These are phyloP conservation scores for Jimgerdemannia lactiflua DNA, from an alignment of 192 early-diverging fungal genomes.

Conservation along the genomic window DNA sequence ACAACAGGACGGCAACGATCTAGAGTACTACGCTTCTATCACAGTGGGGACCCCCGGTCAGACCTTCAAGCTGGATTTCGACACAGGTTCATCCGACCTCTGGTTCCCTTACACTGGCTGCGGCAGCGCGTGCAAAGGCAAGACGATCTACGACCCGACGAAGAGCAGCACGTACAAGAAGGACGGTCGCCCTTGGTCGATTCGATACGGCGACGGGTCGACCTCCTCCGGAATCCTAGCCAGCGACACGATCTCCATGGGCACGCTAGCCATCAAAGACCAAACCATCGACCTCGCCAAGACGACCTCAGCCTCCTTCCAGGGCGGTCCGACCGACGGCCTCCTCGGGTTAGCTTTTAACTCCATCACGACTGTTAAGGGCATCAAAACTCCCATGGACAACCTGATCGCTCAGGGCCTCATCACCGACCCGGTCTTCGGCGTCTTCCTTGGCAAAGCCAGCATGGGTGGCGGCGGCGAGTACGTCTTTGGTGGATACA, in stretches of 20 bases:
- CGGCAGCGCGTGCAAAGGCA: conserved; percentile 12
- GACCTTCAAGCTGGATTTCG: no score
- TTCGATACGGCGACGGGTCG: conserved; percentile 56
- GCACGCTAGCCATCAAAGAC: conserved; percentile 48
- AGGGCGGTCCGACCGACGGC: conserved; percentile 49
- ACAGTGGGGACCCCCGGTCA: no score
- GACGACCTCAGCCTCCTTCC: conserved; percentile 50
- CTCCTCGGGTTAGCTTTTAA: conserved; percentile 60
- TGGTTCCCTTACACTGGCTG: no score
- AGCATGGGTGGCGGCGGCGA: conserved; percentile 33
- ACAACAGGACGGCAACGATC: no score
- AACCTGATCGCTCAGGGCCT: conserved; percentile 46
- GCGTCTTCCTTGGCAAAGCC: background rate
- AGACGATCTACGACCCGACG: conserved; percentile 13
- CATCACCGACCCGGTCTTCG: conserved; percentile 36
- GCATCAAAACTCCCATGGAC: conserved; percentile 46
- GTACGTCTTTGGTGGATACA: conserved; percentile 48
- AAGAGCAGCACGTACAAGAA: no score
- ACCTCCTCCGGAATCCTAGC: conserved; percentile 29
- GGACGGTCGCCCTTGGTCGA: conserved; percentile 46
- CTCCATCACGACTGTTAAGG: conserved; percentile 23
- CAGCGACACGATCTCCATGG: conserved; percentile 54
- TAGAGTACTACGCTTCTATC: no score
- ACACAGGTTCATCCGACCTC: no score
- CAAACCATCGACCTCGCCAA: conserved; percentile 59